These are phyloP conservation scores for Barnettozyma wickerhamii DNA, from an alignment of 805 yeast genomes.

Conservation along the genomic window DNA sequence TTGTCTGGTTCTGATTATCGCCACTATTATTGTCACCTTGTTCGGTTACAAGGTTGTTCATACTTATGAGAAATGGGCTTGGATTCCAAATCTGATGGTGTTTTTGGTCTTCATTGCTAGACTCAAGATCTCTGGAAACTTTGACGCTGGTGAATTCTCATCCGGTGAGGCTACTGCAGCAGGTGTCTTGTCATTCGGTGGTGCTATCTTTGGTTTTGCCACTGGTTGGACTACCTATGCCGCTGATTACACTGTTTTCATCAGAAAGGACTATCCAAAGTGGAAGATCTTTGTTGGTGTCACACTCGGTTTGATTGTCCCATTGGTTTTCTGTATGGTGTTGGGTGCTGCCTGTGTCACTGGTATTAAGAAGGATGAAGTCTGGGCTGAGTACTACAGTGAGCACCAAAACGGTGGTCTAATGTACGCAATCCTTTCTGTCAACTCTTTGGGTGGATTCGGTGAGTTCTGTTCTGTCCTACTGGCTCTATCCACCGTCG, in stretches of 20 bases:
- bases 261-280: conserved; percentile 60
- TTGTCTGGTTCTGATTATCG: conserved; percentile 63
- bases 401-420: conserved; percentile 76
- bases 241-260: conserved; percentile 87
- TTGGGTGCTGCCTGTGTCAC: conserved; percentile 86
- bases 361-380: conserved; percentile 46
- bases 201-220: conserved; percentile 81
- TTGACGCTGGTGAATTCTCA: conserved; percentile 46
- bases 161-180: conserved; percentile 73
- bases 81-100: conserved; percentile 76
- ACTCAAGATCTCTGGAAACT: conserved; percentile 61
- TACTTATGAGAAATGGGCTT: conserved; percentile 75
- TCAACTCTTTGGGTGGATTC: conserved; percentile 78
- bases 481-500: conserved; percentile 81
- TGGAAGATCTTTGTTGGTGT: conserved; percentile 61
- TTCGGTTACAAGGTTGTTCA: conserved; percentile 86
- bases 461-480: conserved; percentile 88
- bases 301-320: conserved; percentile 57
- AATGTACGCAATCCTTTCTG: conserved; percentile 71
- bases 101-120: conserved; percentile 79
- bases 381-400: conserved; percentile 48
- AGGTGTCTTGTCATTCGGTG: conserved; percentile 73
- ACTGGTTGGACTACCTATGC: conserved; percentile 95
- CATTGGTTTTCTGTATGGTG: conserved; percentile 67
- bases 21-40: conserved; percentile 69